Evolutionary conservation across 1,284 basidiomycete genomes (phyloP), one percentile per base, ranked within the genome.

Genomic region (Melampsora larici-populina): DNA sequence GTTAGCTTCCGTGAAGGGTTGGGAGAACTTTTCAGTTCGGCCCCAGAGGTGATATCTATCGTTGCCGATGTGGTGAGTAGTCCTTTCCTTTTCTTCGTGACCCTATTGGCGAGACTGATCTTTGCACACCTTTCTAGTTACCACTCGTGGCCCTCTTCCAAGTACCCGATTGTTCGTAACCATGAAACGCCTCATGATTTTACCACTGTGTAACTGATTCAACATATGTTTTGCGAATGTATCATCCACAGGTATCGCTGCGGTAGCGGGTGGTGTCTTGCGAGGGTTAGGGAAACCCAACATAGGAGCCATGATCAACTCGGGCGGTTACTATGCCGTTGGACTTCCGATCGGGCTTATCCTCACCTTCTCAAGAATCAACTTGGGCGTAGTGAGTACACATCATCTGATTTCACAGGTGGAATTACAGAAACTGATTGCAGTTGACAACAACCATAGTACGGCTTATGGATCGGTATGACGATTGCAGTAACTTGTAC

Each of bases 271-370:
- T n/a, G 70, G 70, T 6, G 46, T 73, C 15, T 48, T 73, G 24
- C 18, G 70, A 48, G 70, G 70, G 21, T 55, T 58, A 60, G 70
- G 70, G 43, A 73, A 64, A 62, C 70, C 70, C 2, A 64, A 63
- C 11, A 48, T 73, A 29, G 70, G 70, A 18, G 70, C 58, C 2
- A 17, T 73, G 29, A 73, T 73, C 40, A 73, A 73, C 33, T 64
- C 40, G 11, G 29, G 46, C 2, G 70, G 70, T 17, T 73, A 73
- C 33, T 73, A 73, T 62, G 58, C 58, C 11, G 29, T 73, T 21
- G 70, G 70, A n/a, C 40, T 73, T 43, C 70, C 70, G 9, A 48
- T 73, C 24, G 70, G 70, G 36, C 29, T 73, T 43, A 18, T 26
- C 43, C 29, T 73, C 13, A 73, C 70, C 3, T 73, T 73, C 36